These are phyloP conservation scores for Eucalyptus marginata DNA, from an alignment of 345 rosid genomes.

Conservation along the genomic window DNA sequence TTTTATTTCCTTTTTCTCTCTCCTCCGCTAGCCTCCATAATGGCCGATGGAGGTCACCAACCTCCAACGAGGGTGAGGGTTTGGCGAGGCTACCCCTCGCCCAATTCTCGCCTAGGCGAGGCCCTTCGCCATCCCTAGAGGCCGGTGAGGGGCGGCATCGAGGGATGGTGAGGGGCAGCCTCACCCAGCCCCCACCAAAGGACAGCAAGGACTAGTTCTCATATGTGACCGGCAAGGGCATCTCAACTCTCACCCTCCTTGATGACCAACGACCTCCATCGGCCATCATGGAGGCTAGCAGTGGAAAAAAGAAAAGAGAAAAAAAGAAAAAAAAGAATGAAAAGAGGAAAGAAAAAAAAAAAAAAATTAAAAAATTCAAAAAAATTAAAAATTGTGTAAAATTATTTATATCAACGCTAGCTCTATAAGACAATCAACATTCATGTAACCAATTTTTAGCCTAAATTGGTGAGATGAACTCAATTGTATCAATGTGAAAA, in stretches of 20 bases:
- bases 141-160: accelerated
- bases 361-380: too few species aligned
- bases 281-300: too few species aligned
- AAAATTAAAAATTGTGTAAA: too few species aligned
- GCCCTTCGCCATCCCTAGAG: too few species aligned
- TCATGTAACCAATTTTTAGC: accelerated
- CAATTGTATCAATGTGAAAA: accelerated
- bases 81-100: too few species aligned
- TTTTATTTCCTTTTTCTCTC: accelerated
- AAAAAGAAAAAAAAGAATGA: too few species aligned
- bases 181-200: accelerated
- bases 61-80: accelerated
- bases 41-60: accelerated
- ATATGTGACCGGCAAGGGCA: accelerated
- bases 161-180: too few species aligned
- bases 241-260: accelerated
- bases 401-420: accelerated
- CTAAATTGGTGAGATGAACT: accelerated
- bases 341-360: accelerated
- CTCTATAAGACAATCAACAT: accelerated
- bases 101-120: too few species aligned
- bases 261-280: accelerated
- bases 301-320: too few species aligned
- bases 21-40: accelerated
- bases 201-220: accelerated